Conservation (phyloP, 208 protist genomes). For the Wallacemonas sp. region DNA sequence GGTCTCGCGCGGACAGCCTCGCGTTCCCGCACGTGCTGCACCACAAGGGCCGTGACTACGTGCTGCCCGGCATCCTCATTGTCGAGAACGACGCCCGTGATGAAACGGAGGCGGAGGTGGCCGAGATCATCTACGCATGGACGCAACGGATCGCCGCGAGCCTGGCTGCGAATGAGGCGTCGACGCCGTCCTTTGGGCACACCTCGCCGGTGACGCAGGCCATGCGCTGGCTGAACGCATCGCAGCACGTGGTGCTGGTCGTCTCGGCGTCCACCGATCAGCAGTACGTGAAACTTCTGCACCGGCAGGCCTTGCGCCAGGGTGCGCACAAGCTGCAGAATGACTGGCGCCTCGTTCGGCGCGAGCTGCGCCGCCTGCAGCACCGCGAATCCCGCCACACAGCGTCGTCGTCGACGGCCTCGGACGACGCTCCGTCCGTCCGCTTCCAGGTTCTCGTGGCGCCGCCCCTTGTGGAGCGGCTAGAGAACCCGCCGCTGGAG, state of each 20-base stretch:
- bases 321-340: background rate
- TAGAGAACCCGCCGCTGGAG: background rate
- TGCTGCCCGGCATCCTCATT: conserved; percentile 24
- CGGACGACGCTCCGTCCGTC: background rate
- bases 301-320: conserved; percentile 32
- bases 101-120: background rate
- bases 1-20: no score
- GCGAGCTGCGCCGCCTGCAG: background rate
- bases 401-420: background rate
- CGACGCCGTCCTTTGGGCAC: background rate
- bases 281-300: conserved; percentile 38
- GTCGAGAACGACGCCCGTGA: conserved; percentile 1
- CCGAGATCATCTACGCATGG: background rate
- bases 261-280: conserved; percentile 28
- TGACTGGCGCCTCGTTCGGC: background rate
- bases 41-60: conserved; percentile 6
- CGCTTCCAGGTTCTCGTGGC: background rate
- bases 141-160: background rate
- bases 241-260: conserved; percentile 27
- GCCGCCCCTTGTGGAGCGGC: conserved; percentile 1
- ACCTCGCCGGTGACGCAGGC: background rate
- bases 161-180: background rate
- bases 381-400: background rate
- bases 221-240: conserved; percentile 13
- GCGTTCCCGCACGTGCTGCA: background rate